These are phyloP conservation scores for Eutrema yunnanense DNA, from an alignment of 345 rosid species.

Conservation along the genomic window DNA sequence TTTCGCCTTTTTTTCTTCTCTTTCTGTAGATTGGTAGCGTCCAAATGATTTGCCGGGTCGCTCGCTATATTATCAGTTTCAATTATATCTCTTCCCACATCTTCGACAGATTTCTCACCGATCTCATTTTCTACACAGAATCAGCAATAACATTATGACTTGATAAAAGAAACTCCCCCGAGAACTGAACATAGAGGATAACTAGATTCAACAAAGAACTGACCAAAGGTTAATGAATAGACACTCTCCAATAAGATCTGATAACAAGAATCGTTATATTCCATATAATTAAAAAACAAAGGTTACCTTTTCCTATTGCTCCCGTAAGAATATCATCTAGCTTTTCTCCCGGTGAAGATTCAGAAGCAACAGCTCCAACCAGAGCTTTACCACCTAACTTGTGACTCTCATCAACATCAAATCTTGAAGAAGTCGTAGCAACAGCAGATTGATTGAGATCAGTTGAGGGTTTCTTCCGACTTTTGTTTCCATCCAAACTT, in stretches of 20 bases:
- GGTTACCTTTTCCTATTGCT: conserved; percentile 15
- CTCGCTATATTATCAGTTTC: neutral
- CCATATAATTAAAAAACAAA: neutral
- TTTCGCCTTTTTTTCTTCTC: conserved; percentile 4
- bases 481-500: conserved; percentile 23
- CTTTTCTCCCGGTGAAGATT: conserved; percentile 30
- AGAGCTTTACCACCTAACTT: neutral
- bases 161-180: neutral
- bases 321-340: conserved; percentile 17
- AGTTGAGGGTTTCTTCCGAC: conserved; percentile 26
- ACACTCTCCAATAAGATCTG: neutral
- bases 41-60: neutral
- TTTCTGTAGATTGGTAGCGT: neutral
- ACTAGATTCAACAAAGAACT: neutral
- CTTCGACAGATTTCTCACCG: neutral
- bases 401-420: conserved; percentile 9
- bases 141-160: neutral
- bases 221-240: neutral
- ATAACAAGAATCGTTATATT: neutral
- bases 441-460: conserved; percentile 18
- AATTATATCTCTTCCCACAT: neutral
- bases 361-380: conserved; percentile 8
- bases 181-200: neutral
- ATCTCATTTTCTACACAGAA: conserved; percentile 9
- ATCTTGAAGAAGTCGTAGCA: conserved; percentile 9